Conservation (phyloP, 345 rosid genomes). For the Psidium friedrichsthalianum region DNA sequence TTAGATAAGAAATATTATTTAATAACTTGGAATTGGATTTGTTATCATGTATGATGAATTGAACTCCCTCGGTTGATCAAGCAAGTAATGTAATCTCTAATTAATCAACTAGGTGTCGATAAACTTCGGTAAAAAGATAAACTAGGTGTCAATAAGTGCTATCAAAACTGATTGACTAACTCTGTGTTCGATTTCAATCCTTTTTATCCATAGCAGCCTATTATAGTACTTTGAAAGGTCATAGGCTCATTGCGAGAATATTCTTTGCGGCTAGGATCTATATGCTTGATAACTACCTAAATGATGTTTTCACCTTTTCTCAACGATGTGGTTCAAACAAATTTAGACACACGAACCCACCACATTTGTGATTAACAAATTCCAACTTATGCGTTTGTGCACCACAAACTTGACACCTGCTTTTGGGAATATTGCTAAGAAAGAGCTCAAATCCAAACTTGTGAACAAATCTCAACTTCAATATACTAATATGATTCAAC, state of each 20-base stretch:
- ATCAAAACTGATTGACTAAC: neutral
- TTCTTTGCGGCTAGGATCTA: neutral
- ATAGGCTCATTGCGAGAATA: neutral
- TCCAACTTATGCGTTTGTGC: neutral
- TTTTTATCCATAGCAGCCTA: neutral
- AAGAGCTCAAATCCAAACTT: neutral
- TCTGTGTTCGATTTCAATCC: neutral
- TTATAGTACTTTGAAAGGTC: neutral
- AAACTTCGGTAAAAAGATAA: neutral
- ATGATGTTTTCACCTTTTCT: neutral
- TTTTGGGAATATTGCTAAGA: accelerated
- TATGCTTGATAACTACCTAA: neutral
- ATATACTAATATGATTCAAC: neutral
- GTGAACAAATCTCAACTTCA: neutral
- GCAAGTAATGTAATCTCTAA: neutral
- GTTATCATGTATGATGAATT: neutral
- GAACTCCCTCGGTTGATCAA: neutral
- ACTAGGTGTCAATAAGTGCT: neutral
- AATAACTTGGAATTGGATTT: no score
- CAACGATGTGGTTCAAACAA: neutral
- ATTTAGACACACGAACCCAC: neutral
- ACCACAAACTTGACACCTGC: accelerated
- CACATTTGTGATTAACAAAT: neutral
- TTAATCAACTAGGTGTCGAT: neutral
- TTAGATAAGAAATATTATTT: no score